Base-by-base conservation (phyloP, 208 protist species). In the Zelonia costaricensis region DNA sequence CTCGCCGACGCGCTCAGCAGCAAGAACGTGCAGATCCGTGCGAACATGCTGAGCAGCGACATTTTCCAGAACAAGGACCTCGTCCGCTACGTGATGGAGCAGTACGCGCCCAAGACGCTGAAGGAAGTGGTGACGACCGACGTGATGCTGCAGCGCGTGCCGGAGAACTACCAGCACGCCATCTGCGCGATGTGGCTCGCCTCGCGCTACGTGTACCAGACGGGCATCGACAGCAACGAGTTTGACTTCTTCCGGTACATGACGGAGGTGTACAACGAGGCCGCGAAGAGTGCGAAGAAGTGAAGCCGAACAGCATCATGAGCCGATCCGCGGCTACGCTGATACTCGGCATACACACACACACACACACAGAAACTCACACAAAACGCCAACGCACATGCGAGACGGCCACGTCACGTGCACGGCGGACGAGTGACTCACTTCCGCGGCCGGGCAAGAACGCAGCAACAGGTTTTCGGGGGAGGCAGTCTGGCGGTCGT, bases 121-220 rank as follows among this genome's bases (percentile, higher is more conserved):
- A 63, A 95, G 47, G 67, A 82, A 52, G 69, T 94, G 40, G 74
- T 97, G 13, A 77, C 88, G 30, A 49, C 98, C 18, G 88, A 98
- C 40, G 62, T 70, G 25, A 72, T 98, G 48, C 69, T 95, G 54
- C 28, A 96, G 74, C 87, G 93, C 42, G 91, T 98, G 23, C 97
- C 95, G 28, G 74, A 89, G 48, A 82, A 73, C 49, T 98, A 98
- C 72, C 86, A 98, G 49, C 77, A 91, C 43, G 94, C 97, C 57
- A 98, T 98, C 54, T 97, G 96, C 68, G 82, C 86, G 49, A 86
- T 94, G 75, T 97, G 85, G 78, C 77, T 98, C 13, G 91, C 92
- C 54, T 87, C 82, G 27, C 63, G 85, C 65, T 98, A 97, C 79
- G 94, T 98, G 45, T 98, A 98, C 83, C 69, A 66, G 23, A 83